Conservation (phyloP, 495 filamentous ascomycete species). For the Parathielavia hyrcaniae region DNA sequence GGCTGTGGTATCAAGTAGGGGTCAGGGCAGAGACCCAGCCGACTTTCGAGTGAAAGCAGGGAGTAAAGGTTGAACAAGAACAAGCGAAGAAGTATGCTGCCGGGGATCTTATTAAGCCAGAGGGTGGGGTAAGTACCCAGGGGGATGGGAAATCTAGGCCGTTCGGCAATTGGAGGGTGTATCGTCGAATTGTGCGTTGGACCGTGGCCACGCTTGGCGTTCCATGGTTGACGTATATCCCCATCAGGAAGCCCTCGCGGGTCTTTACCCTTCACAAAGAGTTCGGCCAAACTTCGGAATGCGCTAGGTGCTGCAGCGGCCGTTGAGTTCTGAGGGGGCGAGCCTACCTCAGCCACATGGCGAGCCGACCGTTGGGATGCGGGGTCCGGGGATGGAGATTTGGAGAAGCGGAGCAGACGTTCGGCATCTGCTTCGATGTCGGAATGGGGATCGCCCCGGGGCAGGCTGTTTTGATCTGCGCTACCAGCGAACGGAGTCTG, state of each 20-base stretch:
- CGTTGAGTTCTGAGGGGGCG: constrained; percentile 1
- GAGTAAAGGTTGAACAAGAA: not conserved
- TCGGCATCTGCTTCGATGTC: constrained; percentile 20
- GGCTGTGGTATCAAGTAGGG: not conserved
- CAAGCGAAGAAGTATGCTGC: not conserved
- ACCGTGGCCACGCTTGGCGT: not conserved
- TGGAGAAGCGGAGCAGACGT: constrained; percentile 23
- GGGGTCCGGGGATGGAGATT: constrained; percentile 19
- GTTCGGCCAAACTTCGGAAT: not conserved
- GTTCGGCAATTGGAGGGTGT: constrained; percentile 1
- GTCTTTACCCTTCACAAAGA: not conserved
- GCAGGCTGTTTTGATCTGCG: not conserved
- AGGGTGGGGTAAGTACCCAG: constrained; percentile 3
- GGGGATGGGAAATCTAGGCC: not conserved
- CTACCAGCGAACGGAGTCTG: not conserved
- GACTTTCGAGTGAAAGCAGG: not conserved
- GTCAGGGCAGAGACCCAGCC: not conserved
- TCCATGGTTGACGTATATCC: not conserved
- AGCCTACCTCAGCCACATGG: not conserved
- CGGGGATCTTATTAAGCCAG: not conserved
- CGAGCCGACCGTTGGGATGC: not conserved
- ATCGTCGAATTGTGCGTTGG: too few species aligned
- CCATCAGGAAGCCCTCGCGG: not conserved
- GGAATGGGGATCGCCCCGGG: not conserved
- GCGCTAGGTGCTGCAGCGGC: not conserved